A percentile compares a stretch with the other conserved stretches of the same genome.
phyloP scores from a whole-genome alignment of 495 filamentous ascomycete genomes.

The Physcia stellaris region DNA sequence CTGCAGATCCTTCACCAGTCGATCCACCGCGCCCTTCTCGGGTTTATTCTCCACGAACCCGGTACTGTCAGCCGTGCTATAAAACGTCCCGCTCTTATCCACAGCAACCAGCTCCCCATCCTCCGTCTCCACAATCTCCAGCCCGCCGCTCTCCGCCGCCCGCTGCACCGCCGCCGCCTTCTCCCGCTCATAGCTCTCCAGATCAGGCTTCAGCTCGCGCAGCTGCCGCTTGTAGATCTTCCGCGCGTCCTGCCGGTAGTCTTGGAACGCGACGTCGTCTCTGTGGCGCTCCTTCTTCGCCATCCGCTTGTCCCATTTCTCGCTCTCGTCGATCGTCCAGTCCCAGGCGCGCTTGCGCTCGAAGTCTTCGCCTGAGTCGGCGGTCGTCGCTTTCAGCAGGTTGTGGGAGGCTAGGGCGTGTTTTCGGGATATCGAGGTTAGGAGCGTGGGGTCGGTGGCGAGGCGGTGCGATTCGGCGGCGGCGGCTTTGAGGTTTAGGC shows the following conservation, averaged over 20 bases:
- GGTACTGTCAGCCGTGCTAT: slow-evolving; percentile 69
- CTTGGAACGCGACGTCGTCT: slow-evolving; percentile 79
- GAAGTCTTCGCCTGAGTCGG: slow-evolving; percentile 78
- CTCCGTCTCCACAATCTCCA: slow-evolving; percentile 87
- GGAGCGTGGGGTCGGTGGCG: slow-evolving; percentile 56
- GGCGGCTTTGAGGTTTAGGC: slow-evolving; percentile 73
- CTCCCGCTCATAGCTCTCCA: slow-evolving; percentile 70
- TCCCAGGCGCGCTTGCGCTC: slow-evolving; percentile 98
- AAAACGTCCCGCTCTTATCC: slow-evolving; percentile 81
- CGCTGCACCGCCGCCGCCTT: slow-evolving; percentile 75
- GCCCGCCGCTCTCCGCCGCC: slow-evolving; percentile 62
- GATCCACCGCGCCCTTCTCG: slow-evolving; percentile 78
- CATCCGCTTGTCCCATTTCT: slow-evolving; percentile 82
- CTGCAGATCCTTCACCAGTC: slow-evolving; percentile 69
- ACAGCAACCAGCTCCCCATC: slow-evolving; percentile 90
- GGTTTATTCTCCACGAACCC: slow-evolving; percentile 78
- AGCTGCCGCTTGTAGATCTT: slow-evolving; percentile 93
- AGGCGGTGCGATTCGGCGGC: slow-evolving; percentile 70
- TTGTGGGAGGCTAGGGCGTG: slow-evolving; percentile 83
- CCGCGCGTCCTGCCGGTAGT: slow-evolving; percentile 71
- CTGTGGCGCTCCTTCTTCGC: slow-evolving; percentile 73
- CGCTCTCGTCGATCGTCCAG: slow-evolving; percentile 88
- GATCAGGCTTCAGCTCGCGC: slow-evolving; percentile 44
- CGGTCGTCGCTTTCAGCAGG: slow-evolving; percentile 79
- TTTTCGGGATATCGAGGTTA: slow-evolving; percentile 61